Evolutionary conservation across 805 yeast species (phyloP).

Genomic region (Starmerella bombi): DNA sequence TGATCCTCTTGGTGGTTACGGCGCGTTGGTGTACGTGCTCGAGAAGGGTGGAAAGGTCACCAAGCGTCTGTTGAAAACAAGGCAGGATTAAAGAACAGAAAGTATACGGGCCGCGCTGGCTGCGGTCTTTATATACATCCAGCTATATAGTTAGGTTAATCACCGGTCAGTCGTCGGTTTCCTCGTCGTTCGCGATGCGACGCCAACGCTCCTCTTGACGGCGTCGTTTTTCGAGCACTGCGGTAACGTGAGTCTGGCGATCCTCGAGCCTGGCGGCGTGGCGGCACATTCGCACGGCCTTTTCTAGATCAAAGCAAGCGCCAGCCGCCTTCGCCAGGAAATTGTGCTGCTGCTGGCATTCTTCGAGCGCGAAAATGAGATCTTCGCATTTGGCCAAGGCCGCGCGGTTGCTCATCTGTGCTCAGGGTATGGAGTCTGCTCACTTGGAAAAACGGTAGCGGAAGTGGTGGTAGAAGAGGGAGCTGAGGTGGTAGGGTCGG

Average conservation of each 20-base stretch:
- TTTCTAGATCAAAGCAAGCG: slow-evolving; percentile 70
- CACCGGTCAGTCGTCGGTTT: slow-evolving; percentile 39
- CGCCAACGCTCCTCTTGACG: slow-evolving; percentile 45
- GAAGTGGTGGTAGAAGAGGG: no score
- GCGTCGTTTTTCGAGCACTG: slow-evolving; percentile 45
- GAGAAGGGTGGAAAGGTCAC: slow-evolving; percentile 56
- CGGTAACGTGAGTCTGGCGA: slow-evolving; percentile 34
- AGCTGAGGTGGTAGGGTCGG: no score
- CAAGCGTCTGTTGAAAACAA: slow-evolving; percentile 75
- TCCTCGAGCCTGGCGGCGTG: slow-evolving; percentile 63
- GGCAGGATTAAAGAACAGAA: slow-evolving; percentile 60
- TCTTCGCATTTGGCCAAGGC: slow-evolving; percentile 48
- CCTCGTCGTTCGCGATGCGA: slow-evolving; percentile 44
- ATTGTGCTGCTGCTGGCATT: slow-evolving; percentile 59
- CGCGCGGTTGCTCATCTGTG: slow-evolving; percentile 21
- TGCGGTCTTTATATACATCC: slow-evolving; percentile 33
- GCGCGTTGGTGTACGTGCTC: slow-evolving; percentile 84
- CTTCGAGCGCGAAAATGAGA: slow-evolving; percentile 74
- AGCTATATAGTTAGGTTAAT: slow-evolving; percentile 32
- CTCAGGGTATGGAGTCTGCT: background rate
- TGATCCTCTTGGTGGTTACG: slow-evolving; percentile 97
- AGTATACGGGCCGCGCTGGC: slow-evolving; percentile 1
- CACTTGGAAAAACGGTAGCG: no score
- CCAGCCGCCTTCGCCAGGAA: slow-evolving; percentile 64
- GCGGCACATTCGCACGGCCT: slow-evolving; percentile 63